These are phyloP conservation scores for Gossypioides kirkii DNA, from an alignment of 345 rosid species.

Conservation along the genomic window DNA sequence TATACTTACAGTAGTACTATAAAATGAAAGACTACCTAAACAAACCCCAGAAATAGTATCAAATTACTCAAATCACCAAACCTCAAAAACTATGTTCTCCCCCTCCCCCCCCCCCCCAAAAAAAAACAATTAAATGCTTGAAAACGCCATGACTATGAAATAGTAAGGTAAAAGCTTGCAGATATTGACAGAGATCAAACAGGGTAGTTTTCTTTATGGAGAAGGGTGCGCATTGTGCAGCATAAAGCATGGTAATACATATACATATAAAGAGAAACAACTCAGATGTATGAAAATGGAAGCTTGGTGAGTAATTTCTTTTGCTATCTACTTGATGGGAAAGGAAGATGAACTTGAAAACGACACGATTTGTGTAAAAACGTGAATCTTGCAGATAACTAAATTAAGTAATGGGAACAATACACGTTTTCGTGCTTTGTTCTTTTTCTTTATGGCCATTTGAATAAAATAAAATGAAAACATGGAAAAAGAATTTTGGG, in stretches of 20 bases:
- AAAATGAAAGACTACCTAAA: not conserved
- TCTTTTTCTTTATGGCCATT: not conserved
- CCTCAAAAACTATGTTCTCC: conserved; percentile 6
- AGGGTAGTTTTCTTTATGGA: not conserved
- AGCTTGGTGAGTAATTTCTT: not conserved
- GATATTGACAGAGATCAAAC: conserved; percentile 3
- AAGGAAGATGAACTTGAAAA: not conserved
- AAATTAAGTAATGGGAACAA: conserved; percentile 9
- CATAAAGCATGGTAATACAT: not conserved
- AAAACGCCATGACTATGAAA: conserved; percentile 14
- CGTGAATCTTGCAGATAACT: not conserved
- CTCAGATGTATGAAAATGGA: conserved; percentile 13
- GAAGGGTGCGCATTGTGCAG: conserved; percentile 18
- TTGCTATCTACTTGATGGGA: not conserved
- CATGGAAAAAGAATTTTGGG: no score
- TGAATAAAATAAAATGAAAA: not conserved
- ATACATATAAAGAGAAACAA: conserved; percentile 14
- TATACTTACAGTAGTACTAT: not conserved
- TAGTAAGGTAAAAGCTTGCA: not conserved
- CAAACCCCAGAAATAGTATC: conserved; percentile 13
- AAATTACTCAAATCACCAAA: not conserved
- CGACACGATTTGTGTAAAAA: conserved; percentile 9
- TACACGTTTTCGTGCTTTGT: not conserved
- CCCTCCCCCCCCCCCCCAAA: not conserved
- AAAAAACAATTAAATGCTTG: conserved; percentile 14